Conservation (phyloP, 192 early-diverging fungal species). For the Backusella mclennaniae region DNA sequence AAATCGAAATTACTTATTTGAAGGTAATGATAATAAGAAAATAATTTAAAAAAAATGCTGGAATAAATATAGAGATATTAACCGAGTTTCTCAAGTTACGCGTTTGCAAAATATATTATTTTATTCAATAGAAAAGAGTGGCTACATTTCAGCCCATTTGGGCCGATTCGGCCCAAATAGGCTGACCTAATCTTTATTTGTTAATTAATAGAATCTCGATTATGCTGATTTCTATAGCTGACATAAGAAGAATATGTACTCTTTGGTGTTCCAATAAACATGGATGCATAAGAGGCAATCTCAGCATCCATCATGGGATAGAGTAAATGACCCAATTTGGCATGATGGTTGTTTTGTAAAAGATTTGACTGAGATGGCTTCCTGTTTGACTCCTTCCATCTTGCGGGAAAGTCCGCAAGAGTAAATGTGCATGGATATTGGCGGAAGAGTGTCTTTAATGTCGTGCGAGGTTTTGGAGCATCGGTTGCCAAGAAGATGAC, state of each 20-base stretch:
- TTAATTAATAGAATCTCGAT: background rate
- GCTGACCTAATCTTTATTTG: no score
- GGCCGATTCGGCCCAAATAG: no score
- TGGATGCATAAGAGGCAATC: constrained; percentile 40
- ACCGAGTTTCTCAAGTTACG: no score
- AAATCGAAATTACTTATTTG: no score
- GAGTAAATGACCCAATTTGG: constrained; percentile 11
- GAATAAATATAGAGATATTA: no score
- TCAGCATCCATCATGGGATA: constrained; percentile 54
- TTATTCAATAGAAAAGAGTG: no score
- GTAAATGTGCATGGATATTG: constrained; percentile 53
- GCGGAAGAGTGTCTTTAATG: constrained; percentile 40
- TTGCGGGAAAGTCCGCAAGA: constrained; percentile 40
- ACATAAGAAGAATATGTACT: constrained; percentile 45
- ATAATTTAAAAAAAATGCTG: no score
- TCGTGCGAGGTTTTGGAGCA: constrained; percentile 36
- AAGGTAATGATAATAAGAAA: no score
- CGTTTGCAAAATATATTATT: no score
- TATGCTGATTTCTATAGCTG: background rate
- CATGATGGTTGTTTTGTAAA: constrained; percentile 6
- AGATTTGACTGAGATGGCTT: constrained; percentile 17
- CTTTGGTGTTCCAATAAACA: constrained; percentile 50
- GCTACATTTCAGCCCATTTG: no score
- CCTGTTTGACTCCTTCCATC: constrained; percentile 1
- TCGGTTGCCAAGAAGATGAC: constrained; percentile 52